Evolutionary conservation across 768 basidiomycete genomes (phyloP), one percentile per base, ranked within the genome.

Genomic region (Mycena polygramma): DNA sequence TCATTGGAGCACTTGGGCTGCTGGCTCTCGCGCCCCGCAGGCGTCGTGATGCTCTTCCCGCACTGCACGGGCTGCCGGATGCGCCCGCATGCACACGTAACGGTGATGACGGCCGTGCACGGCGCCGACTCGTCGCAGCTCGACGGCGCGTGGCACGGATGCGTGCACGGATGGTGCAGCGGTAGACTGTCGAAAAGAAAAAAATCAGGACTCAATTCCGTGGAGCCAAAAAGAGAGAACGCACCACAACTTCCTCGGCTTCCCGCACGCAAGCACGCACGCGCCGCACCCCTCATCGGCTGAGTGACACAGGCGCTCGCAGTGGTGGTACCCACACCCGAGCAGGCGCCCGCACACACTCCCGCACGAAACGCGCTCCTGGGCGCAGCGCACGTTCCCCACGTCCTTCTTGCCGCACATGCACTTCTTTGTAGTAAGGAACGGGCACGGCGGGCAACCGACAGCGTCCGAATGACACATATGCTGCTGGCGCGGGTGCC

Each of bases 351-450:
- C 92, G 78, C 98, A 99, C 3, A 85, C 79, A 30, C 83, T 87
- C 10, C 97, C 98, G 77, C 98, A 99, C 0, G 88, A 91, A 8
- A 99, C 92, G 75, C 90, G 92, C 75, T 94, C 86, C 15, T 79
- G 89, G 2, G 95, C 94, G 78, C 98, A 99, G 43, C 89, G 84
- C 14, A 96, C 87, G 75, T 98, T 95, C 53, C 85, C 87, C 5
- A 99, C 85, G 45, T 81, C 81, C 76, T 91, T 92, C 86, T 97
- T 96, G 30, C 95, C 94, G 77, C 98, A 99, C 0, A 94, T 94
- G 78, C 98, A 99, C 9, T 77, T 74, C 78, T 96, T 96, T 35
- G 83, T 84, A 0, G 93, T 91, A 52, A 99, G 82, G 78, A 90
- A 92, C 2, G 92, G 90, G 75, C 98, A 99, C 0, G 96, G 94